These are phyloP conservation scores for Fusarium fujikuroi DNA, from an alignment of 2,329 filamentous ascomycete genomes.

Conservation along the genomic window DNA sequence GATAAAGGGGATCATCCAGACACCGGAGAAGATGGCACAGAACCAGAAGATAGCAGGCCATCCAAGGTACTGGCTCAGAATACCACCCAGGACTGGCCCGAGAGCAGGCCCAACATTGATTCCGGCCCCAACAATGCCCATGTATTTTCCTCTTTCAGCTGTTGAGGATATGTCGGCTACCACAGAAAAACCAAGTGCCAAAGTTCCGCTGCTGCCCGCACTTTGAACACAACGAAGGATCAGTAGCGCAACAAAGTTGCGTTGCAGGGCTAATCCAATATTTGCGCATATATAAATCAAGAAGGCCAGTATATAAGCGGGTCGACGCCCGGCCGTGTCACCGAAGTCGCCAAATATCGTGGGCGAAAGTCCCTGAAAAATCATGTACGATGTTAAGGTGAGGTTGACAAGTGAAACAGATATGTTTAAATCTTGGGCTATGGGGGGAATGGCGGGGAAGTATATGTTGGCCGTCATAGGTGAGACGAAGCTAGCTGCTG, in stretches of 20 bases:
- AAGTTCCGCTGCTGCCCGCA: conserved; percentile 72
- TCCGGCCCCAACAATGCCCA: conserved; percentile 72
- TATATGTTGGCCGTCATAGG: conserved; percentile 70
- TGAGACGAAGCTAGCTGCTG: conserved; percentile 64
- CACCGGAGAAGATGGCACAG: conserved; percentile 63
- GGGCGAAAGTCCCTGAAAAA: conserved; percentile 71
- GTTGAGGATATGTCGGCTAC: conserved; percentile 77
- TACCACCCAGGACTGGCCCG: conserved; percentile 71
- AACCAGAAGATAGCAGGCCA: conserved; percentile 80
- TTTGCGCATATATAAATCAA: conserved; percentile 68
- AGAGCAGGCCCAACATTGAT: conserved; percentile 66
- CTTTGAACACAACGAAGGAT: conserved; percentile 72
- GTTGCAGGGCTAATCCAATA: conserved; percentile 67
- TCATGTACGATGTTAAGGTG: conserved; percentile 69
- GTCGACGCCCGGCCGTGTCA: conserved; percentile 69
- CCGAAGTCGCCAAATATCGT: conserved; percentile 71
- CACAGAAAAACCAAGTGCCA: conserved; percentile 77
- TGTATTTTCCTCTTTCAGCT: conserved; percentile 77
- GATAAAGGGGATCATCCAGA: conserved; percentile 64
- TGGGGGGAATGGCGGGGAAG: conserved; percentile 55
- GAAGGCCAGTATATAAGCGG: conserved; percentile 69
- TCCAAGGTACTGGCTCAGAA: conserved; percentile 70
- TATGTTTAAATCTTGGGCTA: conserved; percentile 54
- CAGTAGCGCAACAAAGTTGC: conserved; percentile 66
- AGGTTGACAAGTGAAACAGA: conserved; percentile 57